These are phyloP conservation scores for Eucalyptus fibrosa DNA, from an alignment of 345 rosid species.

Conservation along the genomic window DNA sequence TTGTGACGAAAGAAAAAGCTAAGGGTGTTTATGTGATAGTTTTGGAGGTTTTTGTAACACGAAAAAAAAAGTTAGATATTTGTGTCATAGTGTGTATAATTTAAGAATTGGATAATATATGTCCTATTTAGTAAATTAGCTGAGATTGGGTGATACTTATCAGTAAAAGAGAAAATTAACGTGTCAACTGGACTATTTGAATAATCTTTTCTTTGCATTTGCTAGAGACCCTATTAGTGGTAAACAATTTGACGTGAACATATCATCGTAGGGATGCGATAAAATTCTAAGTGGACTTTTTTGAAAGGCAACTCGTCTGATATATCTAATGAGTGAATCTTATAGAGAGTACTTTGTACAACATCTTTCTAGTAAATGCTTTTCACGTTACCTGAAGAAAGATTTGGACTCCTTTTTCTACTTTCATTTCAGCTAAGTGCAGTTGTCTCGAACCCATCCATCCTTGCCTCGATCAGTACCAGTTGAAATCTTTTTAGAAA, in stretches of 20 bases:
- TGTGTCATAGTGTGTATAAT: too few species aligned
- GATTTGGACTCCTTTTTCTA: not conserved
- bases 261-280: accelerated
- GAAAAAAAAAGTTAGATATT: too few species aligned
- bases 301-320: not conserved
- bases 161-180: not conserved
- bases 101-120: too few species aligned
- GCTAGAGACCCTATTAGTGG: not conserved
- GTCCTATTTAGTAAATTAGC: not conserved
- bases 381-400: not conserved
- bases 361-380: not conserved
- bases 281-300: not conserved
- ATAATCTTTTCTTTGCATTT: not conserved
- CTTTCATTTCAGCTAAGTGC: not conserved
- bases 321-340: not conserved
- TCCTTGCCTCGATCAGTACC: not conserved
- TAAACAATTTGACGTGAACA: not conserved
- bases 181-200: not conserved
- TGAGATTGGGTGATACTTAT: not conserved
- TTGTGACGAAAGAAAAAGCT: too few species aligned
- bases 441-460: not conserved
- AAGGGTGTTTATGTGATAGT: too few species aligned
- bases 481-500: not conserved
- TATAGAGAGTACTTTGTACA: not conserved
- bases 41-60: too few species aligned